These are phyloP conservation scores for Ophiostoma perfectum DNA, from an alignment of 2,329 filamentous ascomycete genomes.

Conservation along the genomic window DNA sequence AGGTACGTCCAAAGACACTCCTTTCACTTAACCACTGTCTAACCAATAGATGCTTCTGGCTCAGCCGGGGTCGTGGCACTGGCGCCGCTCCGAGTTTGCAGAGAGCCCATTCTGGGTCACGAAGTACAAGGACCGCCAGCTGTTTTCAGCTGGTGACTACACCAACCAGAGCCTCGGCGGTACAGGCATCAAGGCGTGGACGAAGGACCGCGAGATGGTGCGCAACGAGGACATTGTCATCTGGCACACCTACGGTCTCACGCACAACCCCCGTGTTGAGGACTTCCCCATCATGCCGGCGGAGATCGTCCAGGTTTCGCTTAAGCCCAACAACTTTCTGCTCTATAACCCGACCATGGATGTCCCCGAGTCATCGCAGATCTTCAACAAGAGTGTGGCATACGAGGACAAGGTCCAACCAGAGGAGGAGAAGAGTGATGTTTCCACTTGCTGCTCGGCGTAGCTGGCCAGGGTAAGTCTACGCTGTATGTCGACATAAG, in stretches of 20 bases:
- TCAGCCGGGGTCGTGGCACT: slow-evolving; percentile 37
- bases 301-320: slow-evolving; percentile 21
- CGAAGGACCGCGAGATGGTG: slow-evolving; percentile 16
- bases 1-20: slow-evolving; percentile 24
- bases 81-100: slow-evolving; percentile 39
- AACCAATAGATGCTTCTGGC: slow-evolving; percentile 34
- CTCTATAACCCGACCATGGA: slow-evolving; percentile 22
- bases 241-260: slow-evolving; percentile 55
- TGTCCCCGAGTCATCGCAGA: slow-evolving; percentile 22
- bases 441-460: not conserved
- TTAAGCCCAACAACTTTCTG: slow-evolving; percentile 25
- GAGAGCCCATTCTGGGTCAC: slow-evolving; percentile 43
- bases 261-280: slow-evolving; percentile 59
- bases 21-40: not conserved
- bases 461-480: not conserved
- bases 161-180: slow-evolving; percentile 31
- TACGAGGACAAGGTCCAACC: not conserved
- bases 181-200: not conserved
- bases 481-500: too few relatives aligned
- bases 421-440: too few relatives aligned
- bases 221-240: slow-evolving; percentile 56
- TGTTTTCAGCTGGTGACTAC: slow-evolving; percentile 39
- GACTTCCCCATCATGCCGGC: slow-evolving; percentile 67
- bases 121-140: slow-evolving; percentile 39
- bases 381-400: slow-evolving; percentile 21